These are phyloP conservation scores for Botryosphaeria dothidea DNA, from an alignment of 2,329 filamentous ascomycete genomes.

Conservation along the genomic window DNA sequence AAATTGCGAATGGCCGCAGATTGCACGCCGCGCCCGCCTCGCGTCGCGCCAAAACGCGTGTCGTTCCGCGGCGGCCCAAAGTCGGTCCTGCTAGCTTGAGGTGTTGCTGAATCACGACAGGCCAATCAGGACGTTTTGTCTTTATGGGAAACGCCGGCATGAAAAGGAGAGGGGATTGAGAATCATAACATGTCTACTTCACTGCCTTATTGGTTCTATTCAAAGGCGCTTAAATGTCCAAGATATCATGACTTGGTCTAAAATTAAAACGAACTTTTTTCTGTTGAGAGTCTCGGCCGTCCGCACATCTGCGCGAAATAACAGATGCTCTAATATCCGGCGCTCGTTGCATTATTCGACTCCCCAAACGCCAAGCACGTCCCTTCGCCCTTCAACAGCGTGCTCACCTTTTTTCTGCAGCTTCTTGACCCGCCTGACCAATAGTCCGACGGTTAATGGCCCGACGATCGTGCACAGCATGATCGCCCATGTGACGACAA, in stretches of 20 bases:
- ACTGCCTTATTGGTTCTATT: neutral
- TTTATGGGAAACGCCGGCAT: too few relatives aligned
- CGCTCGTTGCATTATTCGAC: slow-evolving; percentile 26
- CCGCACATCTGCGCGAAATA: neutral
- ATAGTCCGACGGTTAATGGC: slow-evolving; percentile 53
- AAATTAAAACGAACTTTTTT: neutral
- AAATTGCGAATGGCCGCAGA: neutral
- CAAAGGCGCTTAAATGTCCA: neutral
- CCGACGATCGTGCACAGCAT: slow-evolving; percentile 58
- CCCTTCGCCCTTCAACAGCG: slow-evolving; percentile 27
- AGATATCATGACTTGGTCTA: neutral
- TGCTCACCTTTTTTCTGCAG: slow-evolving; percentile 38
- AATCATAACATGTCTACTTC: too few relatives aligned
- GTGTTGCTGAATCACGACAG: neutral
- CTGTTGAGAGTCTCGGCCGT: neutral
- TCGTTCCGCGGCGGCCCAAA: slow-evolving; percentile 3
- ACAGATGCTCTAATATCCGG: neutral
- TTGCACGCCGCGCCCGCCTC: neutral
- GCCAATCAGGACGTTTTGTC: too few relatives aligned
- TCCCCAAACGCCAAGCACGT: slow-evolving; percentile 49
- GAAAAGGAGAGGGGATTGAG: too few relatives aligned
- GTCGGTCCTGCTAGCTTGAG: neutral
- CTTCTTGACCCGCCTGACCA: slow-evolving; percentile 49
- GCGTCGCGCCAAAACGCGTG: neutral
- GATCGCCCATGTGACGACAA: slow-evolving; percentile 59